Evolutionary conservation across 345 rosid genomes (phyloP).

Genomic region (Diplotaxis tenuifolia): DNA sequence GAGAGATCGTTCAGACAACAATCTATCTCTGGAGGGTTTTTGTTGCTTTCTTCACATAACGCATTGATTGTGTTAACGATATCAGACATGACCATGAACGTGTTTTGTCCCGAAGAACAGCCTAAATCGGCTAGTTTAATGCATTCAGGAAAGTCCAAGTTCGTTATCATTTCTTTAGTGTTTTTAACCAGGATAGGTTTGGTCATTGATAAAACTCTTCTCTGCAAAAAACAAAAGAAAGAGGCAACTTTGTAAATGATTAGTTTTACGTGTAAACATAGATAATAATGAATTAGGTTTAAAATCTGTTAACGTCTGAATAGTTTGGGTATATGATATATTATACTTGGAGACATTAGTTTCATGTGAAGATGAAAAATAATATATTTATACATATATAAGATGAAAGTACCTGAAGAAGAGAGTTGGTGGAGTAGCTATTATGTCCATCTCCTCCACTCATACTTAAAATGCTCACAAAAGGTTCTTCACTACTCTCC

Average conservation of each 20-base stretch:
- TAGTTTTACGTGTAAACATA: no score
- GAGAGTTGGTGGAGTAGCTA: not conserved
- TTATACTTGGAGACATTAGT: no score
- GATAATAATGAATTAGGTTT: no score
- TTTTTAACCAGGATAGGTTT: conserved; percentile 17
- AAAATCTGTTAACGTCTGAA: no score
- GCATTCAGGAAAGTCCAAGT: no score
- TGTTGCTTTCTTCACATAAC: not conserved
- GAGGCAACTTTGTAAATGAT: no score
- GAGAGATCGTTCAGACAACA: no score
- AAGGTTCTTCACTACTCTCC: not conserved
- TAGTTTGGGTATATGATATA: no score
- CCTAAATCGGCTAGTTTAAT: conserved; percentile 48
- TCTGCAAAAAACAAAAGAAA: conserved; percentile 4
- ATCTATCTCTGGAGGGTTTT: conserved; percentile 25
- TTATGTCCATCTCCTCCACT: not conserved
- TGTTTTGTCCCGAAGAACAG: conserved; percentile 51
- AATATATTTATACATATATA: no score
- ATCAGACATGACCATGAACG: conserved; percentile 33
- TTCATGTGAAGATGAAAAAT: no score
- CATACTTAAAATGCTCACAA: not conserved
- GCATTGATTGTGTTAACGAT: no score
- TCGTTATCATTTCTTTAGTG: conserved; percentile 9
- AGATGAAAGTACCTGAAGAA: not conserved
- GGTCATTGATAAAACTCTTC: no score